A percentile compares a stretch with the other conserved stretches of the same genome.
Conservation (phyloP, 805 yeast species). For the Hanseniaspora thailandica region DNA sequence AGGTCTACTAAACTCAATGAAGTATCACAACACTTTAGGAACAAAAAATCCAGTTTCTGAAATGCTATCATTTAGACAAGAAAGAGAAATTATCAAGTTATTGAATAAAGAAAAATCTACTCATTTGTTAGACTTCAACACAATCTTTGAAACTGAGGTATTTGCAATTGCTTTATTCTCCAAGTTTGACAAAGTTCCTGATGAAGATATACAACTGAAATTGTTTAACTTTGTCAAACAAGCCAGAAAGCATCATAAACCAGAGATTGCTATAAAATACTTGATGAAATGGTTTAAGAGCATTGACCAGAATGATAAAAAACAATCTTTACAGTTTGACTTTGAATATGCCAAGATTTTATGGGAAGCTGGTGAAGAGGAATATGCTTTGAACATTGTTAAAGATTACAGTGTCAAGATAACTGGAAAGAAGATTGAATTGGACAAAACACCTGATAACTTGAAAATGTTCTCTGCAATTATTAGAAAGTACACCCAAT, state of each 20-base stretch:
- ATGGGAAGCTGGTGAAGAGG: slow-evolving; percentile 82
- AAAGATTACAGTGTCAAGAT: slow-evolving; percentile 21
- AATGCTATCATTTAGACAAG: neutral
- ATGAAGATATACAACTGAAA: slow-evolving; percentile 35
- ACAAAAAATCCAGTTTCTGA: too few relatives aligned
- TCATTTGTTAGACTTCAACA: slow-evolving; percentile 1
- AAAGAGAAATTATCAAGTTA: neutral
- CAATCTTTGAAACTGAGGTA: slow-evolving; percentile 9
- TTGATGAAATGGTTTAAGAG: slow-evolving; percentile 41
- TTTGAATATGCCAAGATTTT: slow-evolving; percentile 68
- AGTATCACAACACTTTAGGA: neutral
- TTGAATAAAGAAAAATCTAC: neutral
- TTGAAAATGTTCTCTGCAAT: slow-evolving; percentile 24
- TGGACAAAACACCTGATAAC: slow-evolving; percentile 20
- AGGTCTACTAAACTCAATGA: slow-evolving; percentile 32
- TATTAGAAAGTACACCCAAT: slow-evolving; percentile 70
- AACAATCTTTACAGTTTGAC: slow-evolving; percentile 36
- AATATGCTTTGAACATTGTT: slow-evolving; percentile 65
- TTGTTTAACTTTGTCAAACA: slow-evolving; percentile 51
- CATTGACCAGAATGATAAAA: slow-evolving; percentile 20
- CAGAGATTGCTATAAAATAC: slow-evolving; percentile 60
- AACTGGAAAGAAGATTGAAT: slow-evolving; percentile 20
- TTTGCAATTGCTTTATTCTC: neutral
- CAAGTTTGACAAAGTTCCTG: neutral
- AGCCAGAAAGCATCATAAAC: slow-evolving; percentile 54